Evolutionary conservation across 257 asterid genomes (phyloP).

Genomic region (Solanum neorickii): DNA sequence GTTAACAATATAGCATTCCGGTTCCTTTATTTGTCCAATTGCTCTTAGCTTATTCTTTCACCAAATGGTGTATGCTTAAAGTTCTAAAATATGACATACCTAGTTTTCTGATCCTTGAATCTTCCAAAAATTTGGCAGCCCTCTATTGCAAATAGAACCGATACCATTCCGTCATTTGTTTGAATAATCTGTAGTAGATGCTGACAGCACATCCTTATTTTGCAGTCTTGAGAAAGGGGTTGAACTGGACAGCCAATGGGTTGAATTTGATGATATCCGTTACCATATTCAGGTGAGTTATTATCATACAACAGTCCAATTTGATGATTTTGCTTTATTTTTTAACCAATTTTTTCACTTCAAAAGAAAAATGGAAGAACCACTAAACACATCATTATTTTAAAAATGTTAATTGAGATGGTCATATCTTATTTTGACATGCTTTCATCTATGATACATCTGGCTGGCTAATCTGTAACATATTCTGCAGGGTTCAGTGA

Average conservation of each 20-base stretch:
- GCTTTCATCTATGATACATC: neutral
- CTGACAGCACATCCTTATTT: neutral
- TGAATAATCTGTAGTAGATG: neutral
- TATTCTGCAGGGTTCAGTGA: constrained; percentile 57
- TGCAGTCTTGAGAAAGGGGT: constrained; percentile 88
- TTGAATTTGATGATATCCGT: constrained; percentile 86
- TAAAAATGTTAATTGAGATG: neutral
- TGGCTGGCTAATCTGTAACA: neutral
- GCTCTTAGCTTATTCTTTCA: neutral
- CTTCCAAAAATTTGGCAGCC: neutral
- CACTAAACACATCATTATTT: neutral
- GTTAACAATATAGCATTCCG: neutral
- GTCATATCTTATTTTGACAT: neutral
- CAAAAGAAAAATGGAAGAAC: neutral
- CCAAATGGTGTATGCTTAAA: neutral
- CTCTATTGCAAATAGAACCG: neutral
- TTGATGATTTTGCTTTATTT: neutral
- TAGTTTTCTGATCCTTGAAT: neutral
- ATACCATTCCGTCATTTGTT: neutral
- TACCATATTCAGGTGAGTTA: constrained; percentile 79
- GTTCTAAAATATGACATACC: neutral
- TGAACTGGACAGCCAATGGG: constrained; percentile 88
- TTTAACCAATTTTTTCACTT: neutral
- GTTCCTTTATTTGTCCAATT: neutral
- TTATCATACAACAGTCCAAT: neutral